These are phyloP conservation scores for Coriaria nepalensis DNA, from an alignment of 306 rosid genomes.

Conservation along the genomic window DNA sequence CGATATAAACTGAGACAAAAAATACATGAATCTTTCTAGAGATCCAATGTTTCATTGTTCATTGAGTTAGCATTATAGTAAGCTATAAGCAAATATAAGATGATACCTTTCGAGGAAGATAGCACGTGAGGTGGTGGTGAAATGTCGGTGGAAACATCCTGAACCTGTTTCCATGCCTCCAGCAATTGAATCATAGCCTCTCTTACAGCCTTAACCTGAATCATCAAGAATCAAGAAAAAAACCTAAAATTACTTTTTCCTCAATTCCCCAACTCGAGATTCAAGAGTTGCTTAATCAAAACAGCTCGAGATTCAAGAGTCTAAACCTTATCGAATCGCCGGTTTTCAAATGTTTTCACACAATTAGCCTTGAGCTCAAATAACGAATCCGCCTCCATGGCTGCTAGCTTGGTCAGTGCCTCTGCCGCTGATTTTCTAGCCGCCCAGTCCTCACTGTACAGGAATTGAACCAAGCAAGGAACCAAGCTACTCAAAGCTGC, in stretches of 20 bases:
- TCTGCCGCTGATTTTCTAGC: conserved; percentile 87
- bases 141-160: conserved; percentile 61
- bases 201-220: conserved; percentile 73
- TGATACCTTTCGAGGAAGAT: conserved; percentile 64
- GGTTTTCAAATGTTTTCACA: conserved; percentile 51
- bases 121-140: conserved; percentile 55
- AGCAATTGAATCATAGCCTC: conserved; percentile 85
- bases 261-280: too few species aligned
- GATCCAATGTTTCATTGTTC: not conserved
- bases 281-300: too few species aligned
- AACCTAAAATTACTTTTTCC: too few species aligned
- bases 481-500: conserved; percentile 45
- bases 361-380: conserved; percentile 61
- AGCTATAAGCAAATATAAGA: conserved; percentile 3
- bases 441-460: conserved; percentile 71
- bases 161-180: conserved; percentile 85
- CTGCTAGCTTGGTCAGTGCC: conserved; percentile 52
- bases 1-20: not conserved
- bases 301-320: conserved; percentile 3
- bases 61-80: not conserved
- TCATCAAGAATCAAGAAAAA: not conserved
- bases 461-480: conserved; percentile 46
- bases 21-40: not conserved
- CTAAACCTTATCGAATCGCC: conserved; percentile 72
- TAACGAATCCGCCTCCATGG: conserved; percentile 39